Evolutionary conservation across 2,329 filamentous ascomycete genomes (phyloP).

Genomic region (Fusarium ambrosium): DNA sequence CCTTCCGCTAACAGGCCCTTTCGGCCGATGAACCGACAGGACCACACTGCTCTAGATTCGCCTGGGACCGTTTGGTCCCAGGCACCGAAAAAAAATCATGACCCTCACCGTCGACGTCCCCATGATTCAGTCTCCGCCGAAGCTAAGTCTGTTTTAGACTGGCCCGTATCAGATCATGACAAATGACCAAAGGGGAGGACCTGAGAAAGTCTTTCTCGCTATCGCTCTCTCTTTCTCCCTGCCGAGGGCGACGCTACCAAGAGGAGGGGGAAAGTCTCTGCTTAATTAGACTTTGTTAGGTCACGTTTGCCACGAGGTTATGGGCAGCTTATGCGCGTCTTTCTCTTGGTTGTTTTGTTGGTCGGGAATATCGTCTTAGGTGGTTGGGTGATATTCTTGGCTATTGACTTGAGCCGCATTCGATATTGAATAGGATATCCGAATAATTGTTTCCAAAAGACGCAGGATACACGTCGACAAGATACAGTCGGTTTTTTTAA

Average conservation of each 20-base stretch:
- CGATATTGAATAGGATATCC: background rate
- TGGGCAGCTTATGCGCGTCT: background rate
- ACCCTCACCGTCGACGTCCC: background rate
- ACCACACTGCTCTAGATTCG: background rate
- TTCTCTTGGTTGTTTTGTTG: background rate
- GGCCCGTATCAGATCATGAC: background rate
- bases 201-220: constrained; percentile 1
- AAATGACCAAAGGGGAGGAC: background rate
- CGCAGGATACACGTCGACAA: background rate
- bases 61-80: background rate
- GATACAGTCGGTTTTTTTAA: background rate
- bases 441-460: background rate
- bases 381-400: background rate
- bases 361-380: background rate
- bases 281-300: constrained; percentile 6
- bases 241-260: background rate
- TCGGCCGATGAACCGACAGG: background rate
- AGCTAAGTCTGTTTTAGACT: background rate
- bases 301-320: constrained; percentile 10
- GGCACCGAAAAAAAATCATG: background rate
- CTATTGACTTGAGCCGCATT: background rate
- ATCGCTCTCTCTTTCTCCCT: background rate
- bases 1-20: background rate
- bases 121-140: background rate
- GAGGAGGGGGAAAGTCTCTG: background rate